Evolutionary conservation across 2,329 filamentous ascomycete genomes (phyloP).

Genomic region (Neofusicoccum parvum): DNA sequence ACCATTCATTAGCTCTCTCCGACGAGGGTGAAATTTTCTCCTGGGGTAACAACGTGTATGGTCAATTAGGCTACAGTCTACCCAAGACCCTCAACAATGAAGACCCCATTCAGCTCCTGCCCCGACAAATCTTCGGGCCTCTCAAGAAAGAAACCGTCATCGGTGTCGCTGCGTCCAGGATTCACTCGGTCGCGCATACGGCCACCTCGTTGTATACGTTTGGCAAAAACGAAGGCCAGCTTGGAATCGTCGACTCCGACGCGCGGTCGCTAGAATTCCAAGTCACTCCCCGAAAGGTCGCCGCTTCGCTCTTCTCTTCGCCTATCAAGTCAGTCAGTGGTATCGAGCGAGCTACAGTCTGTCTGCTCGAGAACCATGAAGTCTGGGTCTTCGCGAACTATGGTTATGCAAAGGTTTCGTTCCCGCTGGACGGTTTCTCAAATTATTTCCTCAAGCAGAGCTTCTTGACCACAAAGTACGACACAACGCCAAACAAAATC

Average conservation of each 20-base stretch:
- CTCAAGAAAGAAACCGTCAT: conserved; percentile 82
- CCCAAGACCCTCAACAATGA: conserved; percentile 73
- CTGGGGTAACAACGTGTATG: conserved; percentile 87
- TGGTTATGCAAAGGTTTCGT: conserved; percentile 87
- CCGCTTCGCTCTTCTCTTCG: conserved; percentile 75
- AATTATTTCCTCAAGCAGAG: conserved; percentile 69
- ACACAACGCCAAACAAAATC: conserved; percentile 68
- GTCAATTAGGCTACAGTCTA: conserved; percentile 82
- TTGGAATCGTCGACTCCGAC: conserved; percentile 93
- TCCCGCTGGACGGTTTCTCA: conserved; percentile 73
- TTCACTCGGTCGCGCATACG: conserved; percentile 91
- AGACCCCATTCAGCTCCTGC: conserved; percentile 77
- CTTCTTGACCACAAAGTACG: conserved; percentile 66
- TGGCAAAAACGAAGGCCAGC: conserved; percentile 91
- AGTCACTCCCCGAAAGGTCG: conserved; percentile 78
- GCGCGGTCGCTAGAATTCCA: conserved; percentile 89
- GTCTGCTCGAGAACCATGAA: conserved; percentile 81
- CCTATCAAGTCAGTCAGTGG: conserved; percentile 78
- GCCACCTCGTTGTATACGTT: conserved; percentile 83
- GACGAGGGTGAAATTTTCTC: conserved; percentile 89
- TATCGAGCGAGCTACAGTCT: conserved; percentile 85
- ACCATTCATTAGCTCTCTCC: conserved; percentile 84
- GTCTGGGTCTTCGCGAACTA: conserved; percentile 96
- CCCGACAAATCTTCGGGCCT: conserved; percentile 87
- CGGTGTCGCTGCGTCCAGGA: conserved; percentile 83